These are phyloP conservation scores for Tulasnella sp. DNA, from an alignment of 768 basidiomycete genomes.

Conservation along the genomic window DNA sequence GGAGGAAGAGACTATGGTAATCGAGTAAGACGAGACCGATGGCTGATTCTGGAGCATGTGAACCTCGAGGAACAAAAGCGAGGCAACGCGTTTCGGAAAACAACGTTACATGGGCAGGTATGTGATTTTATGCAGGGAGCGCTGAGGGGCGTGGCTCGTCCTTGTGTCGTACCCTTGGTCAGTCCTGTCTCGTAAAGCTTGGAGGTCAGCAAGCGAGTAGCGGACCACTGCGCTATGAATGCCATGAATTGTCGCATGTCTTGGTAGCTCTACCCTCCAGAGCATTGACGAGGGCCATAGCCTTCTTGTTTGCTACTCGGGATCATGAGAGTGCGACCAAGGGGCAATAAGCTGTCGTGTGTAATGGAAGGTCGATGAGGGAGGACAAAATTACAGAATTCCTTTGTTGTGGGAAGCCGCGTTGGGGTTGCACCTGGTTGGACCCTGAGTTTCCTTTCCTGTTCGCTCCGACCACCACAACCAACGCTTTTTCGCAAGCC, in stretches of 20 bases:
- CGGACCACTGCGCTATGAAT: background rate
- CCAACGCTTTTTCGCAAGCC: background rate
- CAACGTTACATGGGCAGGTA: background rate
- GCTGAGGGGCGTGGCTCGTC: background rate
- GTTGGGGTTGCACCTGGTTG: background rate
- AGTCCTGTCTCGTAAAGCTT: background rate
- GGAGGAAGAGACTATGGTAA: background rate
- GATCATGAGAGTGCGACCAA: background rate
- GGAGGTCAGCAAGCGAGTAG: background rate
- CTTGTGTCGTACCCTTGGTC: background rate
- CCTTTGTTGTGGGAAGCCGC: background rate
- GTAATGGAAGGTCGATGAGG: background rate
- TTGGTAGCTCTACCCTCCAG: background rate
- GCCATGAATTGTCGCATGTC: background rate
- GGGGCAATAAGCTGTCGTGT: background rate
- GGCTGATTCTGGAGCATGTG: background rate
- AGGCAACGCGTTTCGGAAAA: background rate
- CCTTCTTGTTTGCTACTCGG: background rate
- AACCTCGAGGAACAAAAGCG: background rate
- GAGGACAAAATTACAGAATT: background rate
- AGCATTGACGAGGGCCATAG: background rate
- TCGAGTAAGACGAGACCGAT: background rate
- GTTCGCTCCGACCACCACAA: constrained; percentile 1
- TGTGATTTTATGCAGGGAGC: background rate
- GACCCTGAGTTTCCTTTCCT: constrained; percentile 6